Evolutionary conservation across 2,329 filamentous ascomycete genomes (phyloP).

Genomic region (Microsporum ferrugineum): DNA sequence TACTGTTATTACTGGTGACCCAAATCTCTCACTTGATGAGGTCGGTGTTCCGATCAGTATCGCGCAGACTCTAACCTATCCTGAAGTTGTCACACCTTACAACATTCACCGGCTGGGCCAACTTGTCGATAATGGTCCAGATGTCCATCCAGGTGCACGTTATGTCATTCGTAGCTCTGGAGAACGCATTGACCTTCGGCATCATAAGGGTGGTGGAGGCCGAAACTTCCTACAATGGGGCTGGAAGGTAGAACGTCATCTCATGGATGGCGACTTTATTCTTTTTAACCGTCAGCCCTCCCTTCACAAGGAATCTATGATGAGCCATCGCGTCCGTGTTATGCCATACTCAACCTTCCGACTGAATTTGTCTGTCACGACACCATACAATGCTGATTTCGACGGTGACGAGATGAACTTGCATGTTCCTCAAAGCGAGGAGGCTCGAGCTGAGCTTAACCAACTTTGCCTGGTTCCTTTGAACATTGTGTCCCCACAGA

Average conservation of each 20-base stretch:
- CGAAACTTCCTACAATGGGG: slow-evolving; percentile 85
- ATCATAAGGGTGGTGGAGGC: slow-evolving; percentile 69
- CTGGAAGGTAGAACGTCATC: slow-evolving; percentile 96
- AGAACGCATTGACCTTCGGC: slow-evolving; percentile 84
- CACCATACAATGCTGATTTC: slow-evolving; percentile 99
- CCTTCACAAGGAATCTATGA: slow-evolving; percentile 99
- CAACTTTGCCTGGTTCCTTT: slow-evolving; percentile 95
- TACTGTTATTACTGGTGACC: slow-evolving; percentile 98
- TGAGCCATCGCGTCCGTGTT: slow-evolving; percentile 93
- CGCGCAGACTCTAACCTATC: slow-evolving; percentile 85
- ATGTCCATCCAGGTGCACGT: slow-evolving; percentile 88
- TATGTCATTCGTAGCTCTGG: slow-evolving; percentile 93
- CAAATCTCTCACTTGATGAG: slow-evolving; percentile 90
- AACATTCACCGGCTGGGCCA: slow-evolving; percentile 88
- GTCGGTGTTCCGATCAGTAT: slow-evolving; percentile 94
- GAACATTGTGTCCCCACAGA: slow-evolving; percentile 95
- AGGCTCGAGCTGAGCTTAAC: slow-evolving; percentile 87
- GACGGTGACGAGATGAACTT: slow-evolving; percentile 99
- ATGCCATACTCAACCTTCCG: slow-evolving; percentile 99
- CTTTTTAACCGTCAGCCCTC: slow-evolving; percentile 99
- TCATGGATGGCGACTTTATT: slow-evolving; percentile 93
- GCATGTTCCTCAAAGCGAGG: slow-evolving; percentile 95
- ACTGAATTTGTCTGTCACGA: slow-evolving; percentile 92
- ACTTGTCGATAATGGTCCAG: slow-evolving; percentile 85
- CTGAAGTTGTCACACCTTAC: slow-evolving; percentile 93